phyloP scores from a whole-genome alignment of 176 grass and related monocot species.

The Carex littledalei region DNA sequence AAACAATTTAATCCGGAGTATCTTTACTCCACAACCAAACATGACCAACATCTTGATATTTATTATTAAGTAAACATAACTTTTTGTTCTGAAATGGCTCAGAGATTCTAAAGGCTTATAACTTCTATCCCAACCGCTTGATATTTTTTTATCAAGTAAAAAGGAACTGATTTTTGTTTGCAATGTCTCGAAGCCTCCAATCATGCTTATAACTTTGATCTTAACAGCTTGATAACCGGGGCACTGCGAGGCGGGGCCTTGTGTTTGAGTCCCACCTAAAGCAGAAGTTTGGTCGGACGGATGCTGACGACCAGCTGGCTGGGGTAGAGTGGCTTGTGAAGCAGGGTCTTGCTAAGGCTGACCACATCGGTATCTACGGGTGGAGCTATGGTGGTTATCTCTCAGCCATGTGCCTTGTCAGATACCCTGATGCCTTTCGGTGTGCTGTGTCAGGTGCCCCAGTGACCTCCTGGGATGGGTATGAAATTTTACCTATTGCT shows the following conservation, averaged over 20 bases:
- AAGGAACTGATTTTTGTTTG: not conserved
- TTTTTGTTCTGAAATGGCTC: not conserved
- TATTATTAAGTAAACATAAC: not conserved
- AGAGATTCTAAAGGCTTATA: not conserved
- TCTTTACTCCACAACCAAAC: too few species aligned
- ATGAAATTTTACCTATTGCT: not conserved
- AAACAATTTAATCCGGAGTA: too few species aligned
- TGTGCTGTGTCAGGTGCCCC: conserved; percentile 95
- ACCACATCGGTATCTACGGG: conserved; percentile 88
- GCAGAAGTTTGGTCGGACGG: conserved; percentile 62
- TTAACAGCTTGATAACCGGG: conserved; percentile 88
- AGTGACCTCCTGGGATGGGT: conserved; percentile 92
- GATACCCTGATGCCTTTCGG: conserved; percentile 60
- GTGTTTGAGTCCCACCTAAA: conserved; percentile 90
- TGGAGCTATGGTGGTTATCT: conserved; percentile 99
- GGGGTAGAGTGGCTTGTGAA: conserved; percentile 92
- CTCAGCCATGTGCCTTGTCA: conserved; percentile 82
- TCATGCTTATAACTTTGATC: conserved; percentile 15
- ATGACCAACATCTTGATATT: not conserved
- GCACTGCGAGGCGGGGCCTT: conserved; percentile 77
- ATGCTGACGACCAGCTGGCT: conserved; percentile 80
- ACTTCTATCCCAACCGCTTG: not conserved
- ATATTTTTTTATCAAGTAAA: conserved; percentile 10
- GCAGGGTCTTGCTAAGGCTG: conserved; percentile 74
- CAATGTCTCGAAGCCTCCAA: not conserved